Percentiles rank a stretch among this genome's conserved stretches.
These are phyloP conservation scores for Pythium myriotylum DNA, from an alignment of 352 stramenopile species.

Conservation along the genomic window DNA sequence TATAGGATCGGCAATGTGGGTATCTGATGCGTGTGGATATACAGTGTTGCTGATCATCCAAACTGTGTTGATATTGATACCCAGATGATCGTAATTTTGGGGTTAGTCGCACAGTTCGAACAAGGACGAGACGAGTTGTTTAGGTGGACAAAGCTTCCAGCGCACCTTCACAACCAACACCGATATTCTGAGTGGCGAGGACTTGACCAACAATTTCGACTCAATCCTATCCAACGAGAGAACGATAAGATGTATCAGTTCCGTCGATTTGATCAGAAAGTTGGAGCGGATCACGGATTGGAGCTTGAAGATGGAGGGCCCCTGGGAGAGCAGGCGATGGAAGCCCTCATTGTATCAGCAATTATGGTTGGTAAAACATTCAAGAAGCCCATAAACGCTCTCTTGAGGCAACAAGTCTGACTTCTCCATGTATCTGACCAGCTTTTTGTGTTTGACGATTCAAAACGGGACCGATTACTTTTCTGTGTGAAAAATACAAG, in stretches of 20 bases:
- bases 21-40: too few relatives aligned
- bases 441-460: conserved; percentile 8
- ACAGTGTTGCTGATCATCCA: too few relatives aligned
- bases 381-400: background rate
- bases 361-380: conserved; percentile 10
- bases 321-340: conserved; percentile 15
- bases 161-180: conserved; percentile 13
- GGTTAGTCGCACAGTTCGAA: background rate
- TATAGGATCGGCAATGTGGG: conserved; percentile 3
- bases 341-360: conserved; percentile 4
- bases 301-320: conserved; percentile 20
- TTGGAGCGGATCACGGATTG: background rate
- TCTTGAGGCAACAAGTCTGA: background rate
- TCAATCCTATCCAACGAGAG: background rate
- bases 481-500: background rate
- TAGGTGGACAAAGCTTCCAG: conserved; percentile 16
- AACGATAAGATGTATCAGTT: conserved; percentile 18
- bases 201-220: conserved; percentile 10
- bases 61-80: too few relatives aligned
- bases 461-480: background rate
- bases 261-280: background rate
- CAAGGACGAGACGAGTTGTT: conserved; percentile 5
- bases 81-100: too few relatives aligned
- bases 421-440: background rate
- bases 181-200: conserved; percentile 13